A percentile compares a stretch with the other conserved stretches of the same genome.
phyloP scores from a whole-genome alignment of 1,284 basidiomycete genomes.

The Papiliotrema laurentii region DNA sequence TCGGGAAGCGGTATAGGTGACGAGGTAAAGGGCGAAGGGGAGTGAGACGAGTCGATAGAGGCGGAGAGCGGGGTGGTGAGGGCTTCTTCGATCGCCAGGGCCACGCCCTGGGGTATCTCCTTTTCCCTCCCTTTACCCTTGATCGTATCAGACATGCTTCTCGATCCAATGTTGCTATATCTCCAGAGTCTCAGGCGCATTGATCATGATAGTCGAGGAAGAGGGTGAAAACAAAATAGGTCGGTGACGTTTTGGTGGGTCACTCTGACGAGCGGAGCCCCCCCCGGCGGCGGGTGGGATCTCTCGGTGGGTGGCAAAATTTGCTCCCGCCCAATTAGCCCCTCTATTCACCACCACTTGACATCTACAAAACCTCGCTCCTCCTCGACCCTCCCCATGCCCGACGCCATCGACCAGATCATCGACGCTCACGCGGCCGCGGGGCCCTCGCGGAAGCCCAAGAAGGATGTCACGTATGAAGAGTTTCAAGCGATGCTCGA shows the following conservation, averaged over 20 bases:
- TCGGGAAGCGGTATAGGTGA: constrained; percentile 26
- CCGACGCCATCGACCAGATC: constrained; percentile 13
- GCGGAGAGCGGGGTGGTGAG: constrained; percentile 25
- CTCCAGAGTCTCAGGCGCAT: background rate
- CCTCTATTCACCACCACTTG: too few relatives aligned
- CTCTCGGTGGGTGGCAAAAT: background rate
- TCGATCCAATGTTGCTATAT: background rate
- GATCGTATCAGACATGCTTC: background rate
- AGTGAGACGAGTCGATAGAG: constrained; percentile 16
- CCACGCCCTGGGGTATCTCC: background rate
- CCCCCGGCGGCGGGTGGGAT: background rate
- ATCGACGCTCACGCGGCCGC: constrained; percentile 17
- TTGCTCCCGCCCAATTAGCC: background rate
- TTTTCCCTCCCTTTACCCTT: background rate
- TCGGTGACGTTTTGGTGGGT: background rate
- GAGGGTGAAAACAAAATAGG: background rate
- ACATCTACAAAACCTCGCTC: background rate
- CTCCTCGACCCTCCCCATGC: background rate
- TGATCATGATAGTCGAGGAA: background rate
- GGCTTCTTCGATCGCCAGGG: constrained; percentile 23
- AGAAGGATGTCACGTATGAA: constrained; percentile 30
- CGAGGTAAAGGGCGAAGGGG: background rate
- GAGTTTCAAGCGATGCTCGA: constrained; percentile 39
- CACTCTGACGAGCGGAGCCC: background rate
- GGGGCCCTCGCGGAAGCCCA: constrained; percentile 10